Base-by-base conservation (phyloP, 352 stramenopile genomes). In the Globisporangium cylindrosporum region DNA sequence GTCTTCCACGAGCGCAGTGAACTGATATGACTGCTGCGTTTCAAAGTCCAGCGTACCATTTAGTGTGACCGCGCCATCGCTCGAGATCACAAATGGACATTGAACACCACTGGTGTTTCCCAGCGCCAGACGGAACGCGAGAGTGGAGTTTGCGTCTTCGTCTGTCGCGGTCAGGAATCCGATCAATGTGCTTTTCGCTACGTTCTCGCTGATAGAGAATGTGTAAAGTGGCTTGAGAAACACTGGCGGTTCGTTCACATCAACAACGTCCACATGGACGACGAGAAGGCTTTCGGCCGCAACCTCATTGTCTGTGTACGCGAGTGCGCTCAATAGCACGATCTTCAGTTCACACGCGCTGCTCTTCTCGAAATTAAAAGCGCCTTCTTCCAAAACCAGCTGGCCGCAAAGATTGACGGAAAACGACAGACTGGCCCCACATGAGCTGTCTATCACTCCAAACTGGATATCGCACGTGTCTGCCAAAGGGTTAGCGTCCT, bases 1-100 rank as follows among this genome's bases (percentile, higher is more conserved):
- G 34, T 82, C 75, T 15, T 49, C 59, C 3, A 80, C 75, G 3
- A 79, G 9, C 2, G 59, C 75, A 5, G 22, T 9, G 27, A 64
- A 25, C 41, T 63, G 53, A n/a, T 79, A 73, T 14, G 59, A 66
- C 18, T 36, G 63, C 6, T 60, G 34, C 5, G 10, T 60, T 18
- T 77, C 70, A 25, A 59, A 79, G 59, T 81, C 46, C 0, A 81
- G 59, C 4, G 51, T 32, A 0, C 55, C 62, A 7, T 27, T 43
- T 14, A 62, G 1, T 8, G 49, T 8, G 20, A 67, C 29, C 5
- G 38, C 34, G 5, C 62, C 62, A 9, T 62, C 51, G 20, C 1
- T 59, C 2, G 46, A 59, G 15, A 67, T 36, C 15, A 55, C 49
- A 61, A 67, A 62, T 10, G 62, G 62, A 0, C 18, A 20, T 2